These are phyloP conservation scores for Pterocarpus santalinus DNA, from an alignment of 306 rosid genomes.

Conservation along the genomic window DNA sequence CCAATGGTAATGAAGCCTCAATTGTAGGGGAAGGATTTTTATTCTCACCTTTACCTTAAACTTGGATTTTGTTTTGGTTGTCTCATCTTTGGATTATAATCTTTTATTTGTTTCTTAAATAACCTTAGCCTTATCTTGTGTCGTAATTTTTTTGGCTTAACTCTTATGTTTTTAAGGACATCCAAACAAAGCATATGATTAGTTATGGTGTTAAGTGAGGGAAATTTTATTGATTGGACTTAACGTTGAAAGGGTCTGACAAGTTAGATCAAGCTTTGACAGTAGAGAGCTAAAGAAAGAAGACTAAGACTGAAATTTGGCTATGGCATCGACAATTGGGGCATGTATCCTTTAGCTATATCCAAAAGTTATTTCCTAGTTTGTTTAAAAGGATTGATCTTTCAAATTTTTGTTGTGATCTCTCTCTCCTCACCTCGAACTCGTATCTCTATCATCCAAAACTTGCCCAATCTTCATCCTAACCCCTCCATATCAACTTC, in stretches of 20 bases:
- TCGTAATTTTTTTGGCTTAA: conserved; percentile 39
- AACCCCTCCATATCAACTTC: too few species aligned
- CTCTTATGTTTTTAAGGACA: too few species aligned
- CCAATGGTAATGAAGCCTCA: conserved; percentile 1
- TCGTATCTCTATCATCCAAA: too few species aligned
- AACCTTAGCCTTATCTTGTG: conserved; percentile 23
- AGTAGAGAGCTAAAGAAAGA: neutral
- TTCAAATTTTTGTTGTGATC: neutral
- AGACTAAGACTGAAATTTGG: neutral
- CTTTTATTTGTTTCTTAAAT: conserved; percentile 39
- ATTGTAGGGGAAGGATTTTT: conserved; percentile 27
- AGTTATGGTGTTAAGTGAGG: too few species aligned
- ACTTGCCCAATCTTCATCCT: too few species aligned
- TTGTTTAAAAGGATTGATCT: neutral
- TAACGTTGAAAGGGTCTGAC: neutral
- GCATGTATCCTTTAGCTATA: neutral
- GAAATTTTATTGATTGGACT: neutral
- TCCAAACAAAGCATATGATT: too few species aligned
- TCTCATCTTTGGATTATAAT: conserved; percentile 23
- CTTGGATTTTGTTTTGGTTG: conserved; percentile 27
- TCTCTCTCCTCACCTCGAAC: too few species aligned
- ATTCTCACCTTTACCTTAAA: neutral
- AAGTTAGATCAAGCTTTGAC: neutral
- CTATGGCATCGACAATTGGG: neutral
- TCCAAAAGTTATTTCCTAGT: neutral